Base-by-base conservation (phyloP, 2,329 filamentous ascomycete genomes). In the Beauveria bassiana region DNA sequence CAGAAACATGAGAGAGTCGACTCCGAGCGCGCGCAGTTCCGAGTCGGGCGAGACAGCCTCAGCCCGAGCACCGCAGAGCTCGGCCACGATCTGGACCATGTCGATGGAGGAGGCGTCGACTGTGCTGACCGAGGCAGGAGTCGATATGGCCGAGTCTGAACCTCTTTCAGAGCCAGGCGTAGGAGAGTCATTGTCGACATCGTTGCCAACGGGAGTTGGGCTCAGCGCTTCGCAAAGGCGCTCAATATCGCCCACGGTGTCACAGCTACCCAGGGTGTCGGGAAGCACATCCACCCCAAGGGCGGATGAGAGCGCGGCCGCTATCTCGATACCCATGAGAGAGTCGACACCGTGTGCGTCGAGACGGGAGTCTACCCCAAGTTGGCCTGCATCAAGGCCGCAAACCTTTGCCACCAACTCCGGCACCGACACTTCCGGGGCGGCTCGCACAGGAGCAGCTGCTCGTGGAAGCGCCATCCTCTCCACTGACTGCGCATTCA, bases 311-410 rank as follows among this genome's bases (percentile, higher is more conserved):
- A 70, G 46, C 38, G 65, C 67, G 6, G 65, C 51, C 3, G 38
- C 50, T 4, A 70, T 62, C 59, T 70, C 68, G 42, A 70, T 70
- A 1, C 66, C 65, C 34, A 69, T 59, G 1, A 70, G 64, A 0
- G 69, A 70, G 59, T 70, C 69, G 5, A 70, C 65, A 7, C 69
- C 69, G 1, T 69, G 62, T 10, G 63, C 58, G 6, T 46, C 63
- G 7, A 70, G 46, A 2, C 51, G 42, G 12, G 57, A 56, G 18
- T 59, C 49, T 20, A 64, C 61, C 1, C 61, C 51, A 5, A 38
- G 50, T n/a, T 66, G 64, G 3, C 66, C 64, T 16, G 67, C 64
- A 3, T 65, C 46, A 12, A 68, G 63, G 18, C 70, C 70, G 38
- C 69, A 68, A 5, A 66, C 66, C 7, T 70, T 52, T 14, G 50